Percentiles rank a stretch among this genome's conserved stretches.
Evolutionary conservation across 1,139 yeast genomes (phyloP).

Genomic region (Yamadazyma songkhlaensis): DNA sequence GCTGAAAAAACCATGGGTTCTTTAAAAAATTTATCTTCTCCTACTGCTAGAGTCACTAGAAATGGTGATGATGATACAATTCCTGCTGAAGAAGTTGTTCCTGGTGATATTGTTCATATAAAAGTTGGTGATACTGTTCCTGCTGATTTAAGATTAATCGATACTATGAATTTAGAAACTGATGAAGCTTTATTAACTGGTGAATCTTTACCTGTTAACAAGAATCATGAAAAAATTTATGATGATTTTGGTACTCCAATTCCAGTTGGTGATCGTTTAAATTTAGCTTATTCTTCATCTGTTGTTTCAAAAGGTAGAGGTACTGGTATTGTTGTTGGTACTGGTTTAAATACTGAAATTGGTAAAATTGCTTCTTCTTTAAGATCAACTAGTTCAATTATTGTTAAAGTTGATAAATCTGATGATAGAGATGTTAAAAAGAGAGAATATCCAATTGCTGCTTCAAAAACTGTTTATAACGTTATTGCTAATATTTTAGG

Average conservation of each 20-base stretch:
- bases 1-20: constrained; percentile 86
- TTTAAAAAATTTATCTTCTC: constrained; percentile 64
- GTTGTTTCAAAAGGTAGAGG: constrained; percentile 78
- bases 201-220: constrained; percentile 73
- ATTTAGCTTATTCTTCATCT: constrained; percentile 71
- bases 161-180: constrained; percentile 66
- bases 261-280: constrained; percentile 75
- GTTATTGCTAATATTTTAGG: constrained; percentile 70
- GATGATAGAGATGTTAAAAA: constrained; percentile 24
- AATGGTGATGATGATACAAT: constrained; percentile 59
- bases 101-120: constrained; percentile 69
- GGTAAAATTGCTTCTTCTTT: constrained; percentile 74
- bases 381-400: constrained; percentile 18
- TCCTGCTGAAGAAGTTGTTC: constrained; percentile 69
- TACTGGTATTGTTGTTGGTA: constrained; percentile 60
- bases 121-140: constrained; percentile 79
- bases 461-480: constrained; percentile 17
- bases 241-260: constrained; percentile 31
- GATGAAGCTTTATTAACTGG: constrained; percentile 83
- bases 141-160: constrained; percentile 67
- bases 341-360: constrained; percentile 73
- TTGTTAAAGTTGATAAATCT: constrained; percentile 26
- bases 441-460: constrained; percentile 47
- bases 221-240: constrained; percentile 45
- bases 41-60: constrained; percentile 69